Conservation (phyloP, 2,329 filamentous ascomycete genomes). For the Rutstroemia sydowiana region DNA sequence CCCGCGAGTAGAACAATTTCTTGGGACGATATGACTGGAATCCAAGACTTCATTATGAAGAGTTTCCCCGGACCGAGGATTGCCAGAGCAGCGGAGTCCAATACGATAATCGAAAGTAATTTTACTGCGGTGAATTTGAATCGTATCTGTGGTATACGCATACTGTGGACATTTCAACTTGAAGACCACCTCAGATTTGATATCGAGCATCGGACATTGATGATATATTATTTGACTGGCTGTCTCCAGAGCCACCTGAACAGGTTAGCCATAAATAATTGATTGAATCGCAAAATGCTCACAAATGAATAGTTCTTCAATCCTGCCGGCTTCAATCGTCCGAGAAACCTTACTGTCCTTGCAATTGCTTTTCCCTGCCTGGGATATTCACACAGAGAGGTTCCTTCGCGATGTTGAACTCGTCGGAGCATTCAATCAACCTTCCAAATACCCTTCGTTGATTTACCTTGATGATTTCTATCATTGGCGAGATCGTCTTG, state of each 20-base stretch:
- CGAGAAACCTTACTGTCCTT: neutral
- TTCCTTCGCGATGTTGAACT: neutral
- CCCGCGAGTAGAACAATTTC: neutral
- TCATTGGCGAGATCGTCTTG: neutral
- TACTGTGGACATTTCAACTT: neutral
- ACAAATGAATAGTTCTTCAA: neutral
- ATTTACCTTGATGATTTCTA: neutral
- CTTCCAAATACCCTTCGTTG: neutral
- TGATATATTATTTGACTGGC: neutral
- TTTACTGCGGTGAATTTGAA: neutral
- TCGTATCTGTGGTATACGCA: neutral
- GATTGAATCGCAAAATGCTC: neutral
- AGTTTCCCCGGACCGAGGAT: neutral
- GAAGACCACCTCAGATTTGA: neutral
- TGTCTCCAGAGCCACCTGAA: neutral
- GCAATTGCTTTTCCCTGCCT: neutral
- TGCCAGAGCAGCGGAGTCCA: neutral
- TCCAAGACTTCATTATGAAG: neutral
- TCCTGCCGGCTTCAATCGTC: neutral
- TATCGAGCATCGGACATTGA: neutral
- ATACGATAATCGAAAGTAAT: neutral
- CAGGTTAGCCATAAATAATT: neutral
- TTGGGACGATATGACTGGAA: neutral
- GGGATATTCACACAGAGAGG: neutral
- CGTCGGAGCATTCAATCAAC: neutral